phyloP scores from a whole-genome alignment of 2,329 filamentous ascomycete genomes.

The Pseudogymnoascus pannorum region DNA sequence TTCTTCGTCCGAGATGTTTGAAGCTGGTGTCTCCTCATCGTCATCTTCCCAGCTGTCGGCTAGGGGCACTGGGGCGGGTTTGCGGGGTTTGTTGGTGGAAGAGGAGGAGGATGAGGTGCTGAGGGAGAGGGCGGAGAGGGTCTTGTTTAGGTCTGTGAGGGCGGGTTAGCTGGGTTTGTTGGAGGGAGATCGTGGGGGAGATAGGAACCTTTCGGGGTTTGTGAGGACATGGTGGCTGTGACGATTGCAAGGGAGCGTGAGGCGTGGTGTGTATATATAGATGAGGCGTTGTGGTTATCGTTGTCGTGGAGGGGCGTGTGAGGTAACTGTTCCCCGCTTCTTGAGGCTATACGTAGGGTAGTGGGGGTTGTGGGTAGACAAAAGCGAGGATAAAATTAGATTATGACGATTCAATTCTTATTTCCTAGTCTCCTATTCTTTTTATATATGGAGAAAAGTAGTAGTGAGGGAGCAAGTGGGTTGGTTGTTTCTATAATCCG shows the following conservation, averaged over 20 bases:
- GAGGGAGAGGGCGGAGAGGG: conserved; percentile 4
- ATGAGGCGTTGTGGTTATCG: not conserved
- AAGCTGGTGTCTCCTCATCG: too few species aligned
- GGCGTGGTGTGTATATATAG: not conserved
- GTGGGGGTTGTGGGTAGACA: not conserved
- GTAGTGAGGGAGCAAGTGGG: too few species aligned
- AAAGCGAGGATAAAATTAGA: not conserved
- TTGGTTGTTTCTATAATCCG: too few species aligned
- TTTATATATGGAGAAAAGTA: not conserved
- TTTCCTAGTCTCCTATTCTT: too few species aligned
- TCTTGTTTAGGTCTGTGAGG: not conserved
- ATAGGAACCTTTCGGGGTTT: not conserved
- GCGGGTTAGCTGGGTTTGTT: not conserved
- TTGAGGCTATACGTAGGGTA: not conserved
- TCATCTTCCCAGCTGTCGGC: conserved; percentile 77
- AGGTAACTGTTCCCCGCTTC: not conserved
- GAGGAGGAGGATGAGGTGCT: not conserved
- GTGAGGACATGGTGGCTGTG: not conserved
- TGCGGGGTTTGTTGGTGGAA: not conserved
- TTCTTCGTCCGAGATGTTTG: conserved; percentile 23
- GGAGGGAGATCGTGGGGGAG: not conserved
- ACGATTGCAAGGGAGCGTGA: not conserved
- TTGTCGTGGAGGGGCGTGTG: too few species aligned
- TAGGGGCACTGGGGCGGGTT: not conserved
- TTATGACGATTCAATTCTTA: too few species aligned